Percentiles rank a stretch among this genome's conserved stretches.
Evolutionary conservation across 1,284 basidiomycete genomes (phyloP).

Genomic region (Rhodotorula mucilaginosa): DNA sequence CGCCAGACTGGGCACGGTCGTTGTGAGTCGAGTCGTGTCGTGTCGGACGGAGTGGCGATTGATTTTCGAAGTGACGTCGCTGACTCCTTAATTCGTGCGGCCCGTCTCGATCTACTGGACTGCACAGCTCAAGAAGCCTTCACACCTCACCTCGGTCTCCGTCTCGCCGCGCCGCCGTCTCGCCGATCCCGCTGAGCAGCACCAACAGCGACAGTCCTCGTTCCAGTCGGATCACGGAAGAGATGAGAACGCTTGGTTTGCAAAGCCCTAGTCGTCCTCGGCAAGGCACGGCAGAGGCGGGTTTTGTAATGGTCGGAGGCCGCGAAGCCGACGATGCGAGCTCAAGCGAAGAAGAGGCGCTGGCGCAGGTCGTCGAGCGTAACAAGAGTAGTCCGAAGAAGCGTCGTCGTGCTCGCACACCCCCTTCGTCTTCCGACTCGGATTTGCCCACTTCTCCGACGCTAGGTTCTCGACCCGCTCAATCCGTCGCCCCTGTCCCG

Average conservation of each 20-base stretch:
- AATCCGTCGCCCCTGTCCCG: too few species aligned
- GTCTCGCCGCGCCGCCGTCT: not conserved
- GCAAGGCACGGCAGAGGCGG: not conserved
- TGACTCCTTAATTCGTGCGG: not conserved
- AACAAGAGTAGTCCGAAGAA: not conserved
- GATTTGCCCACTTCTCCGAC: too few species aligned
- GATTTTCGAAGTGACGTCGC: not conserved
- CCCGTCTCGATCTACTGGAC: too few species aligned
- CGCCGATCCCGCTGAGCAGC: too few species aligned
- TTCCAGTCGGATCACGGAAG: not conserved
- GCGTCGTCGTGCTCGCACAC: too few species aligned
- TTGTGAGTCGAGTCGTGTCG: slow-evolving; percentile 17
- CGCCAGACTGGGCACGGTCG: slow-evolving; percentile 8
- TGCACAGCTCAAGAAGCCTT: slow-evolving; percentile 10
- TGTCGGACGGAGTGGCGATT: not conserved
- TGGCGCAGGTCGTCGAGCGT: not conserved
- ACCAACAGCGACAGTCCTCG: not conserved
- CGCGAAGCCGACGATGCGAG: not conserved
- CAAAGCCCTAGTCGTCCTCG: not conserved
- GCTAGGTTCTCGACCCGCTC: too few species aligned
- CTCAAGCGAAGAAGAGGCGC: slow-evolving; percentile 18
- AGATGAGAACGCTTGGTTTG: slow-evolving; percentile 28
- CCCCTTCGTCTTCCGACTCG: not conserved
- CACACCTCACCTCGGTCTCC: slow-evolving; percentile 3
- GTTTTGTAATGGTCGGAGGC: not conserved